phyloP scores from a whole-genome alignment of 148 eudicot genomes.

The Bassia scoparia region DNA sequence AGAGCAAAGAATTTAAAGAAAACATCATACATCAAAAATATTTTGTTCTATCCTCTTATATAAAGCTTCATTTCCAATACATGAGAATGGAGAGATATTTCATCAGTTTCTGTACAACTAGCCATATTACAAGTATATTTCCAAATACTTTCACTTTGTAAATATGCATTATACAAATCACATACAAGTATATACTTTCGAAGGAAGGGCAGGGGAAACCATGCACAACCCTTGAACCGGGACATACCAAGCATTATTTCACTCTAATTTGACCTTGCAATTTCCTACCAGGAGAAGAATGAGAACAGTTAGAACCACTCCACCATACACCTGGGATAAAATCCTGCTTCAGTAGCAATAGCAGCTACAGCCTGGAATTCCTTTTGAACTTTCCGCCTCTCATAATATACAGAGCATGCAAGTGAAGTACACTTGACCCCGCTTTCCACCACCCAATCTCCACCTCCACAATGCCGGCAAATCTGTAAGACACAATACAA shows the following conservation, averaged over 20 bases:
- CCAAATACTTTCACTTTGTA: background rate
- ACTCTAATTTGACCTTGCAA: background rate
- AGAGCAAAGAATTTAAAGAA: background rate
- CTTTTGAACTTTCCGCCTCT: conserved; percentile 82
- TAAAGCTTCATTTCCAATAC: background rate
- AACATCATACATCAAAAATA: background rate
- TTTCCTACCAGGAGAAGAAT: background rate
- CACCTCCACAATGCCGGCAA: conserved; percentile 95
- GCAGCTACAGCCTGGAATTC: conserved; percentile 63
- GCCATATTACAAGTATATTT: background rate
- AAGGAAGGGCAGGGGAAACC: background rate
- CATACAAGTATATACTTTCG: background rate
- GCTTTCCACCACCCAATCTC: conserved; percentile 77
- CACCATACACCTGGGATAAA: conserved; percentile 79
- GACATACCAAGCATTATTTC: background rate
- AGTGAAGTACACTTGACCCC: conserved; percentile 86
- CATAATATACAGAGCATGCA: conserved; percentile 79
- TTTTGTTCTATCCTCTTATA: background rate
- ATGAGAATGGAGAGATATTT: background rate
- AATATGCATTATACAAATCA: background rate
- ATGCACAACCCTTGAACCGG: background rate
- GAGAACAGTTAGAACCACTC: conserved; percentile 67
- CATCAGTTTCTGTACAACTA: background rate
- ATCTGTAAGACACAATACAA: conserved; percentile 46
- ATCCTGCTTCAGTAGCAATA: conserved; percentile 51